Evolutionary conservation across 805 yeast species (phyloP), one percentile per base, ranked within the genome.

Genomic region (Candida patagonica): DNA sequence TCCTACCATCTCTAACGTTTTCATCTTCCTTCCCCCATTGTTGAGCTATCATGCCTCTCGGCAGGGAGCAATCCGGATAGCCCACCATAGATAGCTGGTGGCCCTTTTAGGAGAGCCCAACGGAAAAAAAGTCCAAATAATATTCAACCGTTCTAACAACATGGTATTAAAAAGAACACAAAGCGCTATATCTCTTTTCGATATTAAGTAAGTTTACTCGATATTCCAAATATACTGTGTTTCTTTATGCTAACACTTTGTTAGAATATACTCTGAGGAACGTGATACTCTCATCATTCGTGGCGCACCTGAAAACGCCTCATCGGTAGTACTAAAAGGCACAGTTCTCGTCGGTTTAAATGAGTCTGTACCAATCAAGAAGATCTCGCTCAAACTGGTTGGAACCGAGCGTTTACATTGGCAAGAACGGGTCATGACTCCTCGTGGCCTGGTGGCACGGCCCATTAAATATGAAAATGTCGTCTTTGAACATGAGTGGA

Each of bases 401-500:
- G 85, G 88, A 2, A 78, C 78, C 1, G 55, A 87, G 40, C 70
- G 78, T 37, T 56, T 86, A 36, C 72, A 76, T 32, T 78, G 86
- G 75, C 70, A 71, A 0, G 86, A 81, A 12, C 63, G 65, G 12
- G 61, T 60, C 38, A 67, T 65, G 29, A 66, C 73, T 10, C 43
- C 71, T 8, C 43, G 52, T 2, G 57, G 59, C 16, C 44, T 45
- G 26, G 26, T 48, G 2, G 41, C 52, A 21, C 49, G 53, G 22
- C 58, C 58, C 5, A 51, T 61, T 37, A 52, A 58, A 25, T 61
- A 71, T 52, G 81, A 78, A 40, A 76, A 73, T 50, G 67, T 73
- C 30, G 58, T 89, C 12, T 88, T 72, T 56, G 94, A 86, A 50
- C 80, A 81, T 55, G 68, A 65, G 30, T 85, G 95, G 95, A 86